These are phyloP conservation scores for Kluyveromyces nonfermentans DNA, from an alignment of 805 yeast genomes.

Conservation along the genomic window DNA sequence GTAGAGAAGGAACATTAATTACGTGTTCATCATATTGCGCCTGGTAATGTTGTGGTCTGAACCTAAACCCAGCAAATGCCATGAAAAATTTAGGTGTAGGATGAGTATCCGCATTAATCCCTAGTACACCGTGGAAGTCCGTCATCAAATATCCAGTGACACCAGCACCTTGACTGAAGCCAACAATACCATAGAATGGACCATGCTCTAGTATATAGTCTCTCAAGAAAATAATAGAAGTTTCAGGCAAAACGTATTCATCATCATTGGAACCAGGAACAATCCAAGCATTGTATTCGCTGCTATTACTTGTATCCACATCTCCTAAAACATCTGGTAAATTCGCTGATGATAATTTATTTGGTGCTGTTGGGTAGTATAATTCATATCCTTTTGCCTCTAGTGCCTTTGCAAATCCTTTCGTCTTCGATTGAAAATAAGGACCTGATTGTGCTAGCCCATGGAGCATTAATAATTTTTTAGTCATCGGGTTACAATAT, in stretches of 20 bases:
- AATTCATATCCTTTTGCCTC: conserved; percentile 52
- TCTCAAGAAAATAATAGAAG: conserved; percentile 33
- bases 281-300: conserved; percentile 61
- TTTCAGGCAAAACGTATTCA: conserved; percentile 26
- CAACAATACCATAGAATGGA: conserved; percentile 78
- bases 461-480: conserved; percentile 70
- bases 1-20: conserved; percentile 44
- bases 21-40: conserved; percentile 21
- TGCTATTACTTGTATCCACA: conserved; percentile 22
- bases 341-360: conserved; percentile 47
- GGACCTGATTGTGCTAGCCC: conserved; percentile 84
- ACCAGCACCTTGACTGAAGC: conserved; percentile 94
- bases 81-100: conserved; percentile 56
- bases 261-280: conserved; percentile 32
- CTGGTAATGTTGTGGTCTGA: conserved; percentile 26
- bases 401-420: conserved; percentile 70
- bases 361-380: conserved; percentile 70
- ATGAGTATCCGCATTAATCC: conserved; percentile 31
- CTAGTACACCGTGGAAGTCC: conserved; percentile 40
- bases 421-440: conserved; percentile 72
- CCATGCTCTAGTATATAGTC: conserved; percentile 47
- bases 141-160: conserved; percentile 59
- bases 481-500: conserved; percentile 11
- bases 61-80: conserved; percentile 57
- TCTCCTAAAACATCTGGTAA: conserved; percentile 46